Conservation (phyloP, 768 basidiomycete genomes). For the Lactarius akahatsu region DNA sequence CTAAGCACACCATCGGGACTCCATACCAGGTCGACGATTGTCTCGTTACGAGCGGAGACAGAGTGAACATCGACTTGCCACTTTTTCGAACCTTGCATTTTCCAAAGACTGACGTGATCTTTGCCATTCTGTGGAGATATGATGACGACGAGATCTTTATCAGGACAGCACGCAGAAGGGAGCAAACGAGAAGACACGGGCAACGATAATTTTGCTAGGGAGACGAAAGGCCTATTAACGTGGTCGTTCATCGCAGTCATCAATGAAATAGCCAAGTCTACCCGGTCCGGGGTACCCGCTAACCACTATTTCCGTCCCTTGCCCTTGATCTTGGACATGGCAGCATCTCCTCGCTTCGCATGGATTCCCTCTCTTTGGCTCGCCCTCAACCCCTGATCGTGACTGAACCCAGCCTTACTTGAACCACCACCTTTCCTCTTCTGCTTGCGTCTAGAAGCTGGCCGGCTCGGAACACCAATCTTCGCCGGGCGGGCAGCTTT, state of each 20-base stretch:
- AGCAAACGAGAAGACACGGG: constrained; percentile 59
- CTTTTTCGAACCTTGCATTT: constrained; percentile 72
- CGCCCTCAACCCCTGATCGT: constrained; percentile 52
- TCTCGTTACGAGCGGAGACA: constrained; percentile 44
- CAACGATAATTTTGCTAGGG: constrained; percentile 56
- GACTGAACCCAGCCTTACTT: constrained; percentile 51
- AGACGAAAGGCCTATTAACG: constrained; percentile 47
- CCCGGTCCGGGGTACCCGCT: constrained; percentile 20
- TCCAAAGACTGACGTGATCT: constrained; percentile 77
- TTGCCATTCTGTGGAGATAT: constrained; percentile 65
- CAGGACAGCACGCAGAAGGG: constrained; percentile 72
- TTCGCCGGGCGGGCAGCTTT: constrained; percentile 70
- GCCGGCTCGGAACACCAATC: constrained; percentile 57
- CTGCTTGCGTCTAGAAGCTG: constrained; percentile 31
- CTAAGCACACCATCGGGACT: constrained; percentile 69
- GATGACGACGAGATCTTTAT: constrained; percentile 75
- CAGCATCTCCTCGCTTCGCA: constrained; percentile 57
- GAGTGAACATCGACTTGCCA: constrained; percentile 73
- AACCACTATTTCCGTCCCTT: constrained; percentile 43
- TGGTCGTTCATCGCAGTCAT: constrained; percentile 39
- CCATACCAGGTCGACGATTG: constrained; percentile 67
- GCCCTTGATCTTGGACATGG: constrained; percentile 42
- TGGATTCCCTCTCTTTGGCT: constrained; percentile 57
- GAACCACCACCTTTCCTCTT: constrained; percentile 23
- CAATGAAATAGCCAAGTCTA: neutral